Base-by-base conservation (phyloP, 2,329 filamentous ascomycete species). In the Colletotrichum truncatum region DNA sequence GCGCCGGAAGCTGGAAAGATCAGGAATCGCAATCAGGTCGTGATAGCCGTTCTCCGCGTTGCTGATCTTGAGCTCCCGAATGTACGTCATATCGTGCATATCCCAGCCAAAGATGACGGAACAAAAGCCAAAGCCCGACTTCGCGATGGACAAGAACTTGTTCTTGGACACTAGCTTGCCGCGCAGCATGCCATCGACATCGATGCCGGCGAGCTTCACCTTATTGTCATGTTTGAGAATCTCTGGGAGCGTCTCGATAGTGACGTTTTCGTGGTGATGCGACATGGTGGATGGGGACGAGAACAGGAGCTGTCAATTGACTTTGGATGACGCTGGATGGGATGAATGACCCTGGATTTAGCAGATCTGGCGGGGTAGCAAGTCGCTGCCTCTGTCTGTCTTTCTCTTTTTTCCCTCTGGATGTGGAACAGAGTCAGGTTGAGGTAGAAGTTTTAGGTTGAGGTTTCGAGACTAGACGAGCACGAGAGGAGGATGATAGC, bases 81-180 rank as follows among this genome's bases (percentile, higher is more conserved):
- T 90, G 78, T 97, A 98, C 10, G 93, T 97, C 81, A 89, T 85
- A 74, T 98, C 94, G 78, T 98, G 94, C 93, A 97, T 97, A 79
- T 98, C 94, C 94, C 94, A 97, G 76, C 94, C 94, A 73, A 97
- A 97, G 69, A 97, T 89, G 70, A 97, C 93, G 18, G 92, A 96
- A 83, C 94, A 97, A 84, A 97, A 97, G 57, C 94, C 94, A 72
- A 97, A 97, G 54, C 94, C 94, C 45, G 89, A 86, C 41, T 87
- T 79, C n/a, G 90, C 91, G 56, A 97, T 87, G 28, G 92, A 93
- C 36, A 97, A 82, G 78, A 98, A 97, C 81, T 98, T 97, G 76
- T 91, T 91, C 85, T 97, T 97, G 72, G 93, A 93, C 79, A 97
- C 89, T 67, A 97, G 86, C 81, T 98, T 98, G 71, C 94, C 94